Conservation (phyloP, 345 rosid species). For the Acer negundo region DNA sequence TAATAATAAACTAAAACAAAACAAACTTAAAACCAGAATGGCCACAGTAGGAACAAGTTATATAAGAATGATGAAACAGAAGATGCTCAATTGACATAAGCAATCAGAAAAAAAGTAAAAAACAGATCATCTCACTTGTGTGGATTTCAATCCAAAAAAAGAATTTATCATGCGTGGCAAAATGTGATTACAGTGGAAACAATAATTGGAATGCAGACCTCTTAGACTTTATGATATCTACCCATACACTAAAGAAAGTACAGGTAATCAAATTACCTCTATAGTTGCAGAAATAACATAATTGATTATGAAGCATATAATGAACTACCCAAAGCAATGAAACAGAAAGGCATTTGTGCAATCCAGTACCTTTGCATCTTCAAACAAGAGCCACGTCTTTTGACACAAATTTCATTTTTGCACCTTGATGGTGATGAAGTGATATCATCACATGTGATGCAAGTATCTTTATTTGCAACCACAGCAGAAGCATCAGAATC, state of each 20-base stretch:
- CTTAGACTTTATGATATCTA: not conserved
- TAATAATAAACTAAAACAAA: not conserved
- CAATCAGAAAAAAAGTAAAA: not conserved
- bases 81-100: not conserved
- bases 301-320: not conserved
- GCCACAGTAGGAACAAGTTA: not conserved
- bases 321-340: constrained; percentile 21
- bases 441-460: constrained; percentile 23
- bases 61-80: not conserved
- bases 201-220: not conserved
- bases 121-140: constrained; percentile 2
- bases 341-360: constrained; percentile 5
- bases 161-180: not conserved
- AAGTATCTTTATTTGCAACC: constrained; percentile 31
- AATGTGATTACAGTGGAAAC: not conserved
- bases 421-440: constrained; percentile 28
- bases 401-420: constrained; percentile 25
- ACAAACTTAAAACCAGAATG: not conserved
- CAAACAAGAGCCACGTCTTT: constrained; percentile 34
- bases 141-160: not conserved
- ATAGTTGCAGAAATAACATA: constrained; percentile 5
- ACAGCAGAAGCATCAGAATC: constrained; percentile 38
- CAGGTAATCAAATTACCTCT: not conserved
- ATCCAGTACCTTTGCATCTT: constrained; percentile 56
- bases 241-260: not conserved